Conservation (phyloP, 257 asterid species). For the Rauvolfia tetraphylla region DNA sequence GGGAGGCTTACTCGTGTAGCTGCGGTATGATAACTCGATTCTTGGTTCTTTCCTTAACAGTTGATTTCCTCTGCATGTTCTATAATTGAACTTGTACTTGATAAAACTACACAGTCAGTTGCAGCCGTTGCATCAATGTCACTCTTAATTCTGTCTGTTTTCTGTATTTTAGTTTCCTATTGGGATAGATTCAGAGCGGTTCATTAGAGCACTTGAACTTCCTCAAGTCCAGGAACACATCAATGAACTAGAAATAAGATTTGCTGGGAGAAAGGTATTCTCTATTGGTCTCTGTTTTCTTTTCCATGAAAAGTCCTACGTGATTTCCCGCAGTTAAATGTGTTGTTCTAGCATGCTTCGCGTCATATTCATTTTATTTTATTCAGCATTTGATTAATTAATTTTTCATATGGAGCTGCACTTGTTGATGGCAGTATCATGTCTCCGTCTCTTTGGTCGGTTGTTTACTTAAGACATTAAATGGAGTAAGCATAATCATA, state of each 20-base stretch:
- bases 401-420: slow-evolving; percentile 1
- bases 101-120: slow-evolving; percentile 2
- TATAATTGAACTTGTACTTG: slow-evolving; percentile 13
- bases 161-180: slow-evolving; percentile 66
- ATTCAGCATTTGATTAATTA: background rate
- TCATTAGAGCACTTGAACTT: slow-evolving; percentile 72
- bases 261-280: slow-evolving; percentile 81
- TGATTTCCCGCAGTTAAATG: background rate
- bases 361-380: background rate
- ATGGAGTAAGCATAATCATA: background rate
- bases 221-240: slow-evolving; percentile 57
- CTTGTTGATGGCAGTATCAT: background rate
- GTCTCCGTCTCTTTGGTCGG: background rate
- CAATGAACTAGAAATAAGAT: slow-evolving; percentile 65
- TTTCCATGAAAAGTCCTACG: background rate
- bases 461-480: background rate
- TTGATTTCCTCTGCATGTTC: slow-evolving; percentile 11
- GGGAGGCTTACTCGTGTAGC: slow-evolving; percentile 97
- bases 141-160: slow-evolving; percentile 20
- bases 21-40: slow-evolving; percentile 52
- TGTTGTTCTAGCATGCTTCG: background rate
- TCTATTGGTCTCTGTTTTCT: slow-evolving; percentile 17
- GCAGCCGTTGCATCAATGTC: slow-evolving; percentile 2
- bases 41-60: slow-evolving; percentile 2
- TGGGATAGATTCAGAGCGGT: slow-evolving; percentile 90